These are phyloP conservation scores for Juglanconis oblonga DNA, from an alignment of 2,329 filamentous ascomycete genomes.

Conservation along the genomic window DNA sequence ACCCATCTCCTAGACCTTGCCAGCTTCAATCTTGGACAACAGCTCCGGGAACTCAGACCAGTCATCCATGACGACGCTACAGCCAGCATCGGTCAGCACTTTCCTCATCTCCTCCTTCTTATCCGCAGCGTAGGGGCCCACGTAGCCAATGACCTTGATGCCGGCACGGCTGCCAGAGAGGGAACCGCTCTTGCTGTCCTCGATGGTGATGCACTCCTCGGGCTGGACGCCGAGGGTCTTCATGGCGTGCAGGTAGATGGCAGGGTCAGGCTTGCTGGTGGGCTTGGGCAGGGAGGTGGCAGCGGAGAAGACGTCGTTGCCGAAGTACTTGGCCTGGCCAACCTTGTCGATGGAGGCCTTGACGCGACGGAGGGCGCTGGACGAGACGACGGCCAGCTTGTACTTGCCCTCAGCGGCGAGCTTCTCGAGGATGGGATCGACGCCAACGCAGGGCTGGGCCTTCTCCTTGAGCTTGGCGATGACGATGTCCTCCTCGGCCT, in stretches of 20 bases:
- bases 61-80: constrained; percentile 58
- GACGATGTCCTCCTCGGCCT: constrained; percentile 76
- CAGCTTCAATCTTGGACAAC: constrained; percentile 44
- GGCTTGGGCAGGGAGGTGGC: constrained; percentile 74
- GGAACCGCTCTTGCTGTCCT: constrained; percentile 85
- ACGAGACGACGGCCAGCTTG: constrained; percentile 75
- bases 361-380: constrained; percentile 75
- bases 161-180: constrained; percentile 70
- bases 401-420: constrained; percentile 62
- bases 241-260: constrained; percentile 79
- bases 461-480: constrained; percentile 73
- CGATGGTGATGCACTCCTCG: constrained; percentile 73
- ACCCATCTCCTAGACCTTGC: constrained; percentile 8
- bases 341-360: constrained; percentile 76
- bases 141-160: constrained; percentile 81
- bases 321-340: constrained; percentile 76
- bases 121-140: constrained; percentile 68
- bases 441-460: constrained; percentile 66
- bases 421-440: constrained; percentile 63
- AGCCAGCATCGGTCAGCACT: constrained; percentile 58
- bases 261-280: constrained; percentile 88
- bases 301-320: constrained; percentile 74
- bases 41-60: constrained; percentile 54
- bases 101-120: constrained; percentile 65
- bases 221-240: constrained; percentile 69